A percentile compares a stretch with the other conserved stretches of the same genome.
phyloP scores from a whole-genome alignment of 805 yeast species.

The Wickerhamomyces sydowiorum region DNA sequence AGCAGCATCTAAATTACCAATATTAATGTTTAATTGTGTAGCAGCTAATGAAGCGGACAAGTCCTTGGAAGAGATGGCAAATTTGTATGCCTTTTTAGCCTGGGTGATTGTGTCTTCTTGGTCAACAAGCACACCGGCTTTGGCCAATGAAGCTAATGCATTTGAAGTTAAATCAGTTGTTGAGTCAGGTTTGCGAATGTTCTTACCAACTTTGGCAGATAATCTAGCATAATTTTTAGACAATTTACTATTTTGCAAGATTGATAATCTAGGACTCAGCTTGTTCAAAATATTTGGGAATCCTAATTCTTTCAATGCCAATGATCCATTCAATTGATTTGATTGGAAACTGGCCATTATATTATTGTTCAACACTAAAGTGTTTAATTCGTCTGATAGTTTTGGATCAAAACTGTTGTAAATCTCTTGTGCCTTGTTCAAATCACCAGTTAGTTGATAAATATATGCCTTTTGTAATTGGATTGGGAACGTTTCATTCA shows the following conservation, averaged over 20 bases:
- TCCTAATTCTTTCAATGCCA: conserved; percentile 29
- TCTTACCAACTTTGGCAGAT: conserved; percentile 14
- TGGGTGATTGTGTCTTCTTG: conserved; percentile 14
- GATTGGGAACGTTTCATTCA: conserved; percentile 54
- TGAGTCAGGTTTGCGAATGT: conserved; percentile 3
- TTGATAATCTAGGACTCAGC: conserved; percentile 18
- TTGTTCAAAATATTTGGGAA: conserved; percentile 17
- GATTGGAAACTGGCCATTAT: conserved; percentile 16
- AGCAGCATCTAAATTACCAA: conserved; percentile 29
- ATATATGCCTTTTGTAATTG: conserved; percentile 55
- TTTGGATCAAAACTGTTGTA: conserved; percentile 26
- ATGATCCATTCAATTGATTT: conserved; percentile 8
- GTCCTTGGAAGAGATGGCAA: conserved; percentile 24
- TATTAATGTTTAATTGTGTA: conserved; percentile 27
- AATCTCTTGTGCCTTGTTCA: conserved; percentile 29
- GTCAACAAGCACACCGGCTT: conserved; percentile 12
- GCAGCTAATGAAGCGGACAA: conserved; percentile 28
- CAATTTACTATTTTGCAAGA: conserved; percentile 12
- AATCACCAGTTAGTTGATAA: conserved; percentile 35
- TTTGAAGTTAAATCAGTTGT: conserved; percentile 10
- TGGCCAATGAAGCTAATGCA: conserved; percentile 8
- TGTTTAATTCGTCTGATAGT: conserved; percentile 22
- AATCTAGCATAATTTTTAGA: conserved; percentile 18
- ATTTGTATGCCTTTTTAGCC: conserved; percentile 29
- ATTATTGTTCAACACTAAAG: conserved; percentile 27